phyloP scores from a whole-genome alignment of 148 eudicot species.

The Rhododendron ferrugineum region DNA sequence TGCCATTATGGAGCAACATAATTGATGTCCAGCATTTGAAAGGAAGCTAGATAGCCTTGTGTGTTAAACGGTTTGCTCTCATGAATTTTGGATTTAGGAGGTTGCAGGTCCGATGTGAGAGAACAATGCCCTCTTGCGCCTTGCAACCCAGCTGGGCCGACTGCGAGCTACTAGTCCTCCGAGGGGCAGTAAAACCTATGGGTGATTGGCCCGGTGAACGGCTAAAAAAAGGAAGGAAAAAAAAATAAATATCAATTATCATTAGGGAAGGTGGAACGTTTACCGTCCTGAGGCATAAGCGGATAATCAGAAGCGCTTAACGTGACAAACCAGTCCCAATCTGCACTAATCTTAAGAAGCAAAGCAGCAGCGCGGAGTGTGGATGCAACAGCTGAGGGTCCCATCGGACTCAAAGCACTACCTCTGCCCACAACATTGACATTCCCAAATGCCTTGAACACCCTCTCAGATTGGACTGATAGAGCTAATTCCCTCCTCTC shows the following conservation, averaged over 20 bases:
- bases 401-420: slow-evolving; percentile 20
- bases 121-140: no score
- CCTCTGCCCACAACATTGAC: slow-evolving; percentile 33
- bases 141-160: no score
- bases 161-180: not conserved
- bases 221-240: not conserved
- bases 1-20: not conserved
- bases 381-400: slow-evolving; percentile 27
- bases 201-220: not conserved
- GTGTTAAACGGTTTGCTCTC: no score
- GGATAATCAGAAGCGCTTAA: slow-evolving; percentile 36
- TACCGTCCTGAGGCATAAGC: slow-evolving; percentile 40
- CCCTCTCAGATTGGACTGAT: slow-evolving; percentile 14
- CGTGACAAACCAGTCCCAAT: slow-evolving; percentile 39
- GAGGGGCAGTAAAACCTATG: not conserved
- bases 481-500: slow-evolving; percentile 29
- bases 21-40: not conserved
- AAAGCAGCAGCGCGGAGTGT: slow-evolving; percentile 37
- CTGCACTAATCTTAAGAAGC: slow-evolving; percentile 22
- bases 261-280: not conserved
- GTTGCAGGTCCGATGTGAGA: no score
- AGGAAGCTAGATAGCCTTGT: no score
- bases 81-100: no score
- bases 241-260: no score
- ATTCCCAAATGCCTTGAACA: slow-evolving; percentile 26